phyloP scores from a whole-genome alignment of 768 basidiomycete genomes.

The Calvatia gigantea region DNA sequence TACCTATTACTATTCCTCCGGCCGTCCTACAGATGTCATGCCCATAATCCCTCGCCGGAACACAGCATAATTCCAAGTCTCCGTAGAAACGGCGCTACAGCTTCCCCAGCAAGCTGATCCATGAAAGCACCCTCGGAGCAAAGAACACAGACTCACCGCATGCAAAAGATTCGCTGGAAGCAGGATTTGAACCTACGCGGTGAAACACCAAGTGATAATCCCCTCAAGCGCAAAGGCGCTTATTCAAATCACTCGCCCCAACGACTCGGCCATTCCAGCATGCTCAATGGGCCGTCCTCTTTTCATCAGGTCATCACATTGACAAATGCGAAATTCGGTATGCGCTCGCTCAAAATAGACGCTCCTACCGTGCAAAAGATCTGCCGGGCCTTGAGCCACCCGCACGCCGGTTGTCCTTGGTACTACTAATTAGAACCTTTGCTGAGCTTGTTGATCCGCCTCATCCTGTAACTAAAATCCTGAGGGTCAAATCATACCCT shows the following conservation, averaged over 20 bases:
- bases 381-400: slow-evolving; percentile 54
- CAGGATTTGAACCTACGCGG: slow-evolving; percentile 93
- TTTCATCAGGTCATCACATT: neutral
- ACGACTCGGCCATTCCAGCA: slow-evolving; percentile 83
- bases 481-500: slow-evolving; percentile 75
- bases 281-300: neutral
- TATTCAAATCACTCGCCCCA: slow-evolving; percentile 91
- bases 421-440: slow-evolving; percentile 42
- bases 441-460: slow-evolving; percentile 18
- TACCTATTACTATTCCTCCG: neutral
- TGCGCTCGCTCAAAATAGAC: no score
- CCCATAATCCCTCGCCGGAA: neutral
- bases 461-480: slow-evolving; percentile 22
- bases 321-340: neutral
- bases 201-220: slow-evolving; percentile 78
- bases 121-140: no score
- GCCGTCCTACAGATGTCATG: neutral
- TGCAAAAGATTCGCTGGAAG: slow-evolving; percentile 68
- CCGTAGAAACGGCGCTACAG: no score
- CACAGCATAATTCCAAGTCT: no score
- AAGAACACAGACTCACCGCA: neutral
- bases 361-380: no score
- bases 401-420: slow-evolving; percentile 37
- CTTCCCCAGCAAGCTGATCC: no score
- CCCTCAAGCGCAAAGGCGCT: slow-evolving; percentile 12